Evolutionary conservation across 768 basidiomycete species (phyloP).

Genomic region (Tricholoma sp.): DNA sequence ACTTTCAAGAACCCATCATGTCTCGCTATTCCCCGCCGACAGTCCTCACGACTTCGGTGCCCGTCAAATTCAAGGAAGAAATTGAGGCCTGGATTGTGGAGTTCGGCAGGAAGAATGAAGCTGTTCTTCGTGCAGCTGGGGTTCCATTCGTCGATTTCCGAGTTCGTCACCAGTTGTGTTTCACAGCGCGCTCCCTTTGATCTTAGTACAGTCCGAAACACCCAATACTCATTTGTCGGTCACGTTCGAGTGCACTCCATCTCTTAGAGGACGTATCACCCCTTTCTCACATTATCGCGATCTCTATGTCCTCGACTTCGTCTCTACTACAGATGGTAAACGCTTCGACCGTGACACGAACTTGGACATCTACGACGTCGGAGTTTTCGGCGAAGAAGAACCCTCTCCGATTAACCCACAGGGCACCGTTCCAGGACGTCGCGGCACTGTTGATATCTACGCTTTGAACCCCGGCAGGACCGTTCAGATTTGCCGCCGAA

Average conservation of each 20-base stretch:
- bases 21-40: too few species aligned
- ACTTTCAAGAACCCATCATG: too few species aligned
- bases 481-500: slow-evolving; percentile 9
- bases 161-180: not conserved
- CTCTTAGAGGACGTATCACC: slow-evolving; percentile 12
- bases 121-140: slow-evolving; percentile 5
- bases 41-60: too few species aligned
- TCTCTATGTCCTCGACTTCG: slow-evolving; percentile 10
- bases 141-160: slow-evolving; percentile 12
- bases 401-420: slow-evolving; percentile 5
- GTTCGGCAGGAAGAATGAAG: slow-evolving; percentile 7
- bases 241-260: slow-evolving; percentile 12
- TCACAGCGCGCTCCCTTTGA: slow-evolving; percentile 8
- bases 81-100: slow-evolving; percentile 6
- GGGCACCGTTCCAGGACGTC: slow-evolving; percentile 7
- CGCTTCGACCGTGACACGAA: slow-evolving; percentile 7
- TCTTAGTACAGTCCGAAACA: slow-evolving; percentile 6
- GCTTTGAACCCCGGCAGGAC: slow-evolving; percentile 9
- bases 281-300: slow-evolving; percentile 9
- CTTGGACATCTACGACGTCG: slow-evolving; percentile 9
- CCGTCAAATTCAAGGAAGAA: slow-evolving; percentile 2
- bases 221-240: slow-evolving; percentile 11
- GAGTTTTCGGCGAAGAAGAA: slow-evolving; percentile 6
- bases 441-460: slow-evolving; percentile 8
- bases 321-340: slow-evolving; percentile 3